Evolutionary conservation across 2,329 filamentous ascomycete genomes (phyloP).

Genomic region (Phialophora macrospora): DNA sequence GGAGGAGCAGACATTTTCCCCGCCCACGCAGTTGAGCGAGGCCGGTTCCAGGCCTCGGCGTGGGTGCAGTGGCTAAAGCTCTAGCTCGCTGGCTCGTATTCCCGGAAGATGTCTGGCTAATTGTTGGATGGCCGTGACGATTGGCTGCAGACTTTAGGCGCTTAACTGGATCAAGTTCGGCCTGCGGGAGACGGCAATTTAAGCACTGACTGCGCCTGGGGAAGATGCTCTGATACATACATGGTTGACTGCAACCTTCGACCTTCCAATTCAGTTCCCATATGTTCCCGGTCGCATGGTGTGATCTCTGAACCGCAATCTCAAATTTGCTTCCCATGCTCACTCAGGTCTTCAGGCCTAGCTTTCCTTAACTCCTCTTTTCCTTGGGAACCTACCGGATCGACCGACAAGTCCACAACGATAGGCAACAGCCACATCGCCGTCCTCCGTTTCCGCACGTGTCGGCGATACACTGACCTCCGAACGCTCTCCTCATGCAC

Average conservation of each 20-base stretch:
- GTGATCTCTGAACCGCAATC: constrained; percentile 18
- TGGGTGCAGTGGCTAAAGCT: not conserved
- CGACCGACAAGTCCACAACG: constrained; percentile 25
- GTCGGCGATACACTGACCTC: constrained; percentile 8
- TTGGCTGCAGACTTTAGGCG: constrained; percentile 2
- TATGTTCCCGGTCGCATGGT: constrained; percentile 16
- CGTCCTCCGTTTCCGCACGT: constrained; percentile 17
- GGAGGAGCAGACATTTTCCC: constrained; percentile 14
- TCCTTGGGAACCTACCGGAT: constrained; percentile 1
- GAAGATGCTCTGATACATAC: constrained; percentile 2
- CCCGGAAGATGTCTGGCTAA: constrained; percentile 15
- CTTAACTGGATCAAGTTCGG: constrained; percentile 17
- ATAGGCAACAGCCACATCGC: constrained; percentile 35
- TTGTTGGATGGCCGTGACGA: constrained; percentile 1
- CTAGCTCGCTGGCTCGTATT: constrained; percentile 16
- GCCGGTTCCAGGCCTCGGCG: not conserved
- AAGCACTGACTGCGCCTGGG: constrained; percentile 6
- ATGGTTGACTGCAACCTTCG: constrained; percentile 11
- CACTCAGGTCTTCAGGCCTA: not conserved
- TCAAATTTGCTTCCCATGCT: not conserved
- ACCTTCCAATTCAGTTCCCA: constrained; percentile 14
- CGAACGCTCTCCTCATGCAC: constrained; percentile 24
- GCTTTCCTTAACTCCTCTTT: constrained; percentile 2
- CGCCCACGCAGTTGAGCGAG: not conserved
- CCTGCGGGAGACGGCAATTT: constrained; percentile 13